A percentile compares a stretch with the other conserved stretches of the same genome.
phyloP scores from a whole-genome alignment of 768 basidiomycete species.

The Suillus subaureus region DNA sequence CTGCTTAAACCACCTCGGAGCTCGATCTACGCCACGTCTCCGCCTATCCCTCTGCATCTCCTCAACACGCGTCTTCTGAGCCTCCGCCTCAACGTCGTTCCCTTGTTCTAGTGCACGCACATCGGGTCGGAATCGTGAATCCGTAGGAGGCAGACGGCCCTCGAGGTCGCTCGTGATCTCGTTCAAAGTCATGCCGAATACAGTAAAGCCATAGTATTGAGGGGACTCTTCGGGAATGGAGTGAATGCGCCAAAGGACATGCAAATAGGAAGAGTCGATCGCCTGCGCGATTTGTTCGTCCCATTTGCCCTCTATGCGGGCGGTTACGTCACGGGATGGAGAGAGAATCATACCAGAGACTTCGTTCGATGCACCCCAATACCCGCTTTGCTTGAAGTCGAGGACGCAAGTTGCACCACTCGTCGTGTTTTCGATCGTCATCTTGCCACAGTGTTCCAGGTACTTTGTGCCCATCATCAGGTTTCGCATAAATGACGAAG shows the following conservation, averaged over 20 bases:
- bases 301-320: slow-evolving; percentile 87
- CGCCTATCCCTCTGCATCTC: slow-evolving; percentile 77
- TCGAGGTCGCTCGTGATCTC: slow-evolving; percentile 71
- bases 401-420: slow-evolving; percentile 61
- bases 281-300: slow-evolving; percentile 78
- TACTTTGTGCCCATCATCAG: slow-evolving; percentile 91
- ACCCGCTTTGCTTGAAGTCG: slow-evolving; percentile 87
- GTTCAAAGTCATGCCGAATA: slow-evolving; percentile 78
- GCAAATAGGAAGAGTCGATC: slow-evolving; percentile 67
- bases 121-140: slow-evolving; percentile 82
- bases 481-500: slow-evolving; percentile 87
- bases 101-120: slow-evolving; percentile 84
- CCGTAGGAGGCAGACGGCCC: slow-evolving; percentile 71
- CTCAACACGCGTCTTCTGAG: slow-evolving; percentile 71
- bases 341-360: slow-evolving; percentile 65
- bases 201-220: slow-evolving; percentile 83
- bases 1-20: slow-evolving; percentile 77
- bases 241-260: slow-evolving; percentile 76
- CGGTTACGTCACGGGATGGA: slow-evolving; percentile 51
- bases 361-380: slow-evolving; percentile 78
- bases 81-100: slow-evolving; percentile 68
- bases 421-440: slow-evolving; percentile 69
- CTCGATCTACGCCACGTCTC: slow-evolving; percentile 54
- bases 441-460: slow-evolving; percentile 80
- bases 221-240: slow-evolving; percentile 72